Evolutionary conservation across 192 early-diverging fungal species (phyloP), one percentile per base, ranked within the genome.

Genomic region (Coemansia sp.): DNA sequence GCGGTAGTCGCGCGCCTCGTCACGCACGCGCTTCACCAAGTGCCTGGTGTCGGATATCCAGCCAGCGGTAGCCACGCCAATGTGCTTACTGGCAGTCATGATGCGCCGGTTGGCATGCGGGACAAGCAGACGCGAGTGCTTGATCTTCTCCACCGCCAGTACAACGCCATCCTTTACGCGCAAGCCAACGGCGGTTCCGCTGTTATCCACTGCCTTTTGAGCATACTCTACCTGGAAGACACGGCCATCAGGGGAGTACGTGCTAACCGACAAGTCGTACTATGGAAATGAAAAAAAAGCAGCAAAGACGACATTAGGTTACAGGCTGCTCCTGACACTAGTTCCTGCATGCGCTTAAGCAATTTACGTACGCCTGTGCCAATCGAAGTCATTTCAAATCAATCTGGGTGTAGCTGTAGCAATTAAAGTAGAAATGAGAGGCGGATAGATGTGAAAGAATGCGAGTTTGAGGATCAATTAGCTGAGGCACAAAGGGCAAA

Each of bases 211-310:
- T 38, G 97, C 96, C 78, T 98, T 98, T 64, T 86, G 77, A 35
- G 97, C 97, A 73, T 99, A 99, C 85, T 99, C 97, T 38, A 98
- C 92, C 84, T 99, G 97, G 85, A 97, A 99, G 65, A 99, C 90
- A 59, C 96, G 90, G 60, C 97, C 97, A 82, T 99, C 97, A 34
- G 96, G 96, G 35, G 97, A 97, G 77, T 99, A 99, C 33, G 97
- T 99, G 71, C 95, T 95, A 37, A 95, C 91, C 31, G 94, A 96
- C 55, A 98, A 86, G 83, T 99, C 97, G 73, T 99, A 99, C 91
- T 93, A 84, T 62, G 66, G 14, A 59, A 14, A 47, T 2, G 20
- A 33, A 33, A 20, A 53, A 31, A 53, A 47, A 59, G 66, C 34
- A 66, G 9, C 50, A 48, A 33, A 21, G 14, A 45, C 45, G 35